Base-by-base conservation (phyloP, 331 rosid genomes). In the Malus hybrid region DNA sequence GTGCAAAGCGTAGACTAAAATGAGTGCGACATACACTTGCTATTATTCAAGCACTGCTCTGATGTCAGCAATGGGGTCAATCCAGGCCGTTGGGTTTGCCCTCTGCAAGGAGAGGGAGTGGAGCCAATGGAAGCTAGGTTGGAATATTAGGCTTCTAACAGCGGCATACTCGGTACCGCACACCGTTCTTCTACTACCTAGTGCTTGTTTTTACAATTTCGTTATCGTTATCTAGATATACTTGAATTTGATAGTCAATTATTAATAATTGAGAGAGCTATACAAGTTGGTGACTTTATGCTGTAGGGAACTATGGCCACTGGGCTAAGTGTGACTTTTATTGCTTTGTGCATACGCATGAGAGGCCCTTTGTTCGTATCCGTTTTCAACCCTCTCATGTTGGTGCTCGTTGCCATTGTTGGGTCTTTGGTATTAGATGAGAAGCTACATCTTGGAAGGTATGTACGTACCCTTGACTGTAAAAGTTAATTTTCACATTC, bases 321-420 rank as follows among this genome's bases (percentile, higher is more conserved):
- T 4, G 88, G 86, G 60, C 12, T 77, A 42, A 34, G 55, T 68
- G 48, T 75, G 33, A 34, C 69, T 5, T 6, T 73, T 2, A 63
- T 76, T 6, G n/a, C 83, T 14, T 75, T 82, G 81, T 68, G 82
- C 33, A 77, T 84, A 4, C 73, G 30, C 16, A 57, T 42, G 81
- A 81, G 46, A 81, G 88, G 86, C 9, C 88, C 88, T 2, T 14
- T 84, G 29, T 84, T 26, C 34, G 88, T 72, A 10, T 81, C 88
- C 1, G 70, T 72, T 52, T 84, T 84, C 77, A 81, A 11, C 53
- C 88, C 88, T 62, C 81, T 84, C 10, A 5, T 78, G 81, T 73
- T 84, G 42, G 67, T 84, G 13, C 63, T 84, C 0, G 88, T 84
- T 29, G 84, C 86, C 20, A 32, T 84, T 9, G 78, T 58, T 34